Evolutionary conservation across 129 eudicot genomes (phyloP).

Genomic region (Kitagawia praeruptora): DNA sequence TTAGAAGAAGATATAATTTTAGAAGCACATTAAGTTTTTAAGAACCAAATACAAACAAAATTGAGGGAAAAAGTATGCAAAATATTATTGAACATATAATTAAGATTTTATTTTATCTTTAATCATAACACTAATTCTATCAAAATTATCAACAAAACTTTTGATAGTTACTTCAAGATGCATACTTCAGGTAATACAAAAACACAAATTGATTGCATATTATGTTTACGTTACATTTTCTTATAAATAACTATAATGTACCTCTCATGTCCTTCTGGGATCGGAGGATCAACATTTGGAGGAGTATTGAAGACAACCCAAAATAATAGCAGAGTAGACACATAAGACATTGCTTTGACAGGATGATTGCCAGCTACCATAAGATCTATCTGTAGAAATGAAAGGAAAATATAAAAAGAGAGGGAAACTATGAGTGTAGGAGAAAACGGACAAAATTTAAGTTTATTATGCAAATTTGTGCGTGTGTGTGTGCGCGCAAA

Average conservation of each 20-base stretch:
- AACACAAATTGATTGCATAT: neutral
- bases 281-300: slow-evolving; percentile 31
- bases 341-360: slow-evolving; percentile 52
- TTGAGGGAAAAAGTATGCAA: neutral
- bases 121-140: neutral
- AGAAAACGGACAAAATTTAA: neutral
- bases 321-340: slow-evolving; percentile 51
- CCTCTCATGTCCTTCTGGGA: slow-evolving; percentile 49
- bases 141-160: neutral
- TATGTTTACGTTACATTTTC: neutral
- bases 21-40: neutral
- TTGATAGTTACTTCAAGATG: neutral
- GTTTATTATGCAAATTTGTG: no score
- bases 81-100: neutral
- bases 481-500: neutral
- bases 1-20: neutral
- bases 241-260: neutral
- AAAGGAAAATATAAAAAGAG: neutral
- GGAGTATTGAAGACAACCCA: slow-evolving; percentile 70
- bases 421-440: neutral
- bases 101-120: neutral
- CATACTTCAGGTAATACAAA: neutral
- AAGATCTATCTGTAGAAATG: slow-evolving; percentile 50
- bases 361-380: slow-evolving; percentile 70
- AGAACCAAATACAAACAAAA: no score